Evolutionary conservation across 345 rosid genomes (phyloP), one percentile per base, ranked within the genome.

Genomic region (Cochlearia excelsa): DNA sequence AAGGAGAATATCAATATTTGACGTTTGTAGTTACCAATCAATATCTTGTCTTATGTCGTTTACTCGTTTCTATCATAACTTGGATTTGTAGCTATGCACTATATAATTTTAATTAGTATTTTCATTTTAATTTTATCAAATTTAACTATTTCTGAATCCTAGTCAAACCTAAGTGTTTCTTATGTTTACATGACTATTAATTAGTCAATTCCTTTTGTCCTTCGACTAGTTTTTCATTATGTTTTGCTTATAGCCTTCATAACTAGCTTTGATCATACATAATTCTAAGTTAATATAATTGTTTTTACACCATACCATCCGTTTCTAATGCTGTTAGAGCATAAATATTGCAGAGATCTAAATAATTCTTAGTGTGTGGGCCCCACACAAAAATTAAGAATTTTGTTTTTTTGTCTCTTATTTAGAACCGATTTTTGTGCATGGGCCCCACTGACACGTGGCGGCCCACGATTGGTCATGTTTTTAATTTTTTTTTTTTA

Each of bases 1-100:
- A 70, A 50, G 35, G 59, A 63, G 69, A 70, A 70, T 70, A 63
- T 62, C 35, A 16, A 16, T 49, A 56, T 63, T 69, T 69, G 74
- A 63, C 64, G 64, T 69, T 63, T 62, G 47, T 69, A 55, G 68
- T 69, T 56, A 50, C 59, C 69, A 56, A 56, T 70, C 68, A 70
- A 57, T 63, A 8, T 67, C 74, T 69, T 49, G 23, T 69, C 69
- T 34, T 63, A 56, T 70, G 59, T 69, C 68, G 46, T 54, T 61
- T 16, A 16, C 23, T 69, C 68, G 54, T 48, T 69, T 67, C 54
- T 69, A 26, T 69, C 73, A 56, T 46, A 54, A 61, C 57, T 54
- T 61, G 3, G 16, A 52, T 35, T 46, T 68, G 47, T 60, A 50
- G 61, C 61, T 59, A 4, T 52, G 55, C 48, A 68, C 43, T 68